Base-by-base conservation (phyloP, 495 filamentous ascomycete species). In the Penicillium chermesinum region DNA sequence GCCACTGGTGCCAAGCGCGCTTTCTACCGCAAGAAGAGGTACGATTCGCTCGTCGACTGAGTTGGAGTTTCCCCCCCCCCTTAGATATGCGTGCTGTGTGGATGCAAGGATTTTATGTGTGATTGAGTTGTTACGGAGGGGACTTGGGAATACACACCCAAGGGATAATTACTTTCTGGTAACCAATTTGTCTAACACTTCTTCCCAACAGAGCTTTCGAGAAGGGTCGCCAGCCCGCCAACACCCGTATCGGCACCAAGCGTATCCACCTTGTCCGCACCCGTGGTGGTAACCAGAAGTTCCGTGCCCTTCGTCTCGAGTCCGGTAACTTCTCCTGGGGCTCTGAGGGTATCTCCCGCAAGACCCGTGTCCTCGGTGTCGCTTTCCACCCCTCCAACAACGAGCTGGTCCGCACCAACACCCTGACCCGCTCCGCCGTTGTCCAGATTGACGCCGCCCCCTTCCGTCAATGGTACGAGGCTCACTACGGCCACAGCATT, bases 381-480 rank as follows among this genome's bases (percentile, higher is more conserved):
- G 86, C 84, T 64, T 99, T 85, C 85, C 93, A 99, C 75, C 94
- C 93, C 44, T 97, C 93, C 70, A 99, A 99, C 88, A 99, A 99
- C 86, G 93, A 99, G 76, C 81, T 99, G 63, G 89, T 99, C 79
- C 94, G 93, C 66, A 99, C 93, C 72, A 99, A 99, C 83, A 96
- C 93, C 78, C 81, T 99, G 70, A 98, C 93, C 80, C 94, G 89
- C 79, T 87, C 90, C 59, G 91, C 93, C 75, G 87, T 98, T 60
- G 89, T 98, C 70, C 94, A 97, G 79, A 79, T 98, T 76, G 93
- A 98, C 74, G 94, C 94, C 54, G 88, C 91, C 42, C 93, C 93
- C 55, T 98, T 98, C 87, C 79, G 93, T 67, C 94, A 97, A 80
- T 98, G 93, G 93, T 98, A 95, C 72, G 93, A 98, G 83, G 88